A percentile compares a stretch with the other conserved stretches of the same genome.
Evolutionary conservation across 2,329 filamentous ascomycete genomes (phyloP).

Genomic region (Cercospora zeina): DNA sequence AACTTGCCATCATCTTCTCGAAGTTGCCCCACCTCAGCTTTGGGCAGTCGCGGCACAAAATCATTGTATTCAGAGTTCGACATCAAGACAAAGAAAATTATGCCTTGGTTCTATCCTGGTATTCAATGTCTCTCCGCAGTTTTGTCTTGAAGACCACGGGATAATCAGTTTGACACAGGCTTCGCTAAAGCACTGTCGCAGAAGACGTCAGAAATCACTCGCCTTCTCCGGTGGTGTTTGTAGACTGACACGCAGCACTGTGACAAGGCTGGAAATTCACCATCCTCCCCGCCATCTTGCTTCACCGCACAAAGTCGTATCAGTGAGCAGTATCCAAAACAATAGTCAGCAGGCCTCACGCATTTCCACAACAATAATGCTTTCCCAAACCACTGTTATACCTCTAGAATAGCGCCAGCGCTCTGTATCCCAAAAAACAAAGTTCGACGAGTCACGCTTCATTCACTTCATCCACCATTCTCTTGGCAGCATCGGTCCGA

Average conservation of each 20-base stretch:
- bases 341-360: background rate
- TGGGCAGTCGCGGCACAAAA: background rate
- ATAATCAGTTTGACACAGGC: too few relatives aligned
- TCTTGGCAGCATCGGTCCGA: constrained; percentile 1
- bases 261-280: too few relatives aligned
- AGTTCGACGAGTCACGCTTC: background rate
- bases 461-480: background rate
- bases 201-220: too few relatives aligned
- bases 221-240: too few relatives aligned
- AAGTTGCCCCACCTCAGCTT: too few relatives aligned
- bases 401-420: background rate
- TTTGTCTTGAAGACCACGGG: too few relatives aligned
- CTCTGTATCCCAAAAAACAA: background rate
- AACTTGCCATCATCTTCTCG: too few relatives aligned
- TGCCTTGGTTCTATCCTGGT: background rate
- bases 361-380: background rate
- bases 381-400: background rate
- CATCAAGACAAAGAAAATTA: background rate
- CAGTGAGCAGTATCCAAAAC: background rate
- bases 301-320: background rate
- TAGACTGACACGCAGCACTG: too few relatives aligned
- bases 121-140: too few relatives aligned
- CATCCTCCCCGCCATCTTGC: background rate
- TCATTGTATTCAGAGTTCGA: background rate
- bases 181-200: too few relatives aligned